Evolutionary conservation across 2,329 filamentous ascomycete genomes (phyloP).

Genomic region (Penicillium aurantiogriseum): DNA sequence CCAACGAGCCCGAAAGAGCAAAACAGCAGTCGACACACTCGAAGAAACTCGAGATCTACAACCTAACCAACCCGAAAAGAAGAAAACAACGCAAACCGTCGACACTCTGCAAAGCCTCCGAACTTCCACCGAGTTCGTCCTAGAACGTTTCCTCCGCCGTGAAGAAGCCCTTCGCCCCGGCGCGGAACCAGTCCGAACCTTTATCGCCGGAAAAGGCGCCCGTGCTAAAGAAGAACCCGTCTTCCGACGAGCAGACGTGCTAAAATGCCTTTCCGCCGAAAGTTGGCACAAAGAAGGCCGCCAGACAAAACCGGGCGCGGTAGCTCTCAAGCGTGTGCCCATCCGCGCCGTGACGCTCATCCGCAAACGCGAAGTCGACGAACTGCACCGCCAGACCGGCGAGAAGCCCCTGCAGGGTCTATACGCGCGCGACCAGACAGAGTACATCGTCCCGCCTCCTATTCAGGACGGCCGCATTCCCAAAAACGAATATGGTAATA

Average conservation of each 20-base stretch:
- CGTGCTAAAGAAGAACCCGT: conserved; percentile 76
- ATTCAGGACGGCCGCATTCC: conserved; percentile 84
- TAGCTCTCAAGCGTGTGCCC: conserved; percentile 81
- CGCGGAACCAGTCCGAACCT: conserved; percentile 69
- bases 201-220: conserved; percentile 71
- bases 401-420: conserved; percentile 83
- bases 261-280: conserved; percentile 84
- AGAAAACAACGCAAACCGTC: conserved; percentile 69
- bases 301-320: conserved; percentile 66
- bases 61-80: conserved; percentile 69
- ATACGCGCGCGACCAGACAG: conserved; percentile 80
- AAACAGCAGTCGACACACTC: conserved; percentile 70
- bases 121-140: conserved; percentile 76
- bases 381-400: conserved; percentile 74
- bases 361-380: conserved; percentile 82
- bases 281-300: conserved; percentile 98
- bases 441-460: conserved; percentile 90
- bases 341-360: conserved; percentile 88
- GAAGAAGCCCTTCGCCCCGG: conserved; percentile 79
- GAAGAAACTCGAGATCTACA: conserved; percentile 78
- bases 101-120: conserved; percentile 89
- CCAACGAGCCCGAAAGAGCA: conserved; percentile 49
- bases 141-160: conserved; percentile 81
- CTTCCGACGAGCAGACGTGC: conserved; percentile 74
- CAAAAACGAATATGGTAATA: conserved; percentile 93